These are phyloP conservation scores for Fusarium sublunatum DNA, from an alignment of 2,329 filamentous ascomycete genomes.

Conservation along the genomic window DNA sequence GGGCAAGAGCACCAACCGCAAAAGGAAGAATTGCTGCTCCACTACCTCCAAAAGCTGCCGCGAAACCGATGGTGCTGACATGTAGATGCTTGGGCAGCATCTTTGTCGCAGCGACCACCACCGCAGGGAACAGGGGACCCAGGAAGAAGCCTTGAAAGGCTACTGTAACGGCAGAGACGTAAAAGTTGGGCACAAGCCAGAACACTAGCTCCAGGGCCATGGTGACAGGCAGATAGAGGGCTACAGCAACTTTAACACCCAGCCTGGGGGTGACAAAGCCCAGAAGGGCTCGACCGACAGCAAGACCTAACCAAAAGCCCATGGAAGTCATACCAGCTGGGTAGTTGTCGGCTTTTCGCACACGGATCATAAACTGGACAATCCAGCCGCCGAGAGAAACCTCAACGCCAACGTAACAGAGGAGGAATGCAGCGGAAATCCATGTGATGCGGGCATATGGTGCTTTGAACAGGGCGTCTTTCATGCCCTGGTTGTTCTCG, in stretches of 20 bases:
- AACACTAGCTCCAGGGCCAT: constrained; percentile 78
- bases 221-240: constrained; percentile 70
- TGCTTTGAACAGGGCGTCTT: constrained; percentile 53
- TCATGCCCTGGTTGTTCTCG: constrained; percentile 36
- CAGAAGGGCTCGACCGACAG: constrained; percentile 74
- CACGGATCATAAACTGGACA: constrained; percentile 83
- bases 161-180: constrained; percentile 78
- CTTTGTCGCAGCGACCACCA: constrained; percentile 76
- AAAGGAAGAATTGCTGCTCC: constrained; percentile 77
- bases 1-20: constrained; percentile 74
- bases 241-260: constrained; percentile 74
- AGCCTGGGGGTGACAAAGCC: constrained; percentile 79
- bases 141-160: constrained; percentile 82
- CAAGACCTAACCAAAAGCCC: constrained; percentile 85
- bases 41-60: constrained; percentile 77
- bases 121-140: constrained; percentile 80
- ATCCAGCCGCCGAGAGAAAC: constrained; percentile 85
- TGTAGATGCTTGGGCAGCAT: constrained; percentile 77
- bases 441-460: constrained; percentile 68
- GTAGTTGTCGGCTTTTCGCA: constrained; percentile 75
- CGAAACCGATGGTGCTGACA: constrained; percentile 81
- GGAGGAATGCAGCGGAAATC: constrained; percentile 77
- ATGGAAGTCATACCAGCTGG: constrained; percentile 79
- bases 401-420: constrained; percentile 81
- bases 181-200: constrained; percentile 84